Evolutionary conservation across 1,284 basidiomycete genomes (phyloP).

Genomic region (Tilletia horrida): DNA sequence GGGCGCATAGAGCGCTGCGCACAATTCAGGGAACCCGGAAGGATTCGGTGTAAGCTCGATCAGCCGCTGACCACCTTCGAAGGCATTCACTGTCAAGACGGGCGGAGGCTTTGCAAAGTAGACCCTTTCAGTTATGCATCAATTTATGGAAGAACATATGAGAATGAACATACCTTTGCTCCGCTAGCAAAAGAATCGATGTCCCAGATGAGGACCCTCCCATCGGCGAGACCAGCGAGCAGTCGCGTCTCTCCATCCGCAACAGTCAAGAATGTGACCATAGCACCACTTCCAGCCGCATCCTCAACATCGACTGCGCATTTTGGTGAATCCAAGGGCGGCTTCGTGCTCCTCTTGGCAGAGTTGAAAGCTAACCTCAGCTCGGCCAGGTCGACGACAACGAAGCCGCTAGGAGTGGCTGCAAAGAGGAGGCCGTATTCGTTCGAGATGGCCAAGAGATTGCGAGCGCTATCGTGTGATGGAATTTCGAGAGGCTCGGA

Average conservation of each 20-base stretch:
- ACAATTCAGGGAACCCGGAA: conserved; percentile 54
- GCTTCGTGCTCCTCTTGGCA: conserved; percentile 9
- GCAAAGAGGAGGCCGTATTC: background rate
- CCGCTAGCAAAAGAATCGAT: conserved; percentile 9
- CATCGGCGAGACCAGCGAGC: background rate
- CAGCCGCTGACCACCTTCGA: conserved; percentile 9
- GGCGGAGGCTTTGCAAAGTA: conserved; percentile 2
- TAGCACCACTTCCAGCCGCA: background rate
- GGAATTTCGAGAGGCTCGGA: conserved; percentile 13
- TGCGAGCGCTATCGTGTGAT: background rate
- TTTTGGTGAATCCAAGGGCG: background rate
- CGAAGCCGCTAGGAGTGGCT: background rate
- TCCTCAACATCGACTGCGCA: background rate
- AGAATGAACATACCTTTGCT: conserved; percentile 12
- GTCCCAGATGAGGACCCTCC: background rate
- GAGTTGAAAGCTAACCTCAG: background rate
- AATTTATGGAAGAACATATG: too few relatives aligned
- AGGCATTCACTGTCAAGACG: background rate
- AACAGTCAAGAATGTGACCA: background rate
- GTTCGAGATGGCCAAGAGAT: conserved; percentile 9
- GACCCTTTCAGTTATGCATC: too few relatives aligned
- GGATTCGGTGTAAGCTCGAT: conserved; percentile 58
- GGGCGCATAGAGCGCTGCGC: conserved; percentile 53
- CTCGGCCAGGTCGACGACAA: conserved; percentile 8
- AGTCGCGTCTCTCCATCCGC: background rate